Base-by-base conservation (phyloP, 768 basidiomycete species). In the Collybia mongolica region DNA sequence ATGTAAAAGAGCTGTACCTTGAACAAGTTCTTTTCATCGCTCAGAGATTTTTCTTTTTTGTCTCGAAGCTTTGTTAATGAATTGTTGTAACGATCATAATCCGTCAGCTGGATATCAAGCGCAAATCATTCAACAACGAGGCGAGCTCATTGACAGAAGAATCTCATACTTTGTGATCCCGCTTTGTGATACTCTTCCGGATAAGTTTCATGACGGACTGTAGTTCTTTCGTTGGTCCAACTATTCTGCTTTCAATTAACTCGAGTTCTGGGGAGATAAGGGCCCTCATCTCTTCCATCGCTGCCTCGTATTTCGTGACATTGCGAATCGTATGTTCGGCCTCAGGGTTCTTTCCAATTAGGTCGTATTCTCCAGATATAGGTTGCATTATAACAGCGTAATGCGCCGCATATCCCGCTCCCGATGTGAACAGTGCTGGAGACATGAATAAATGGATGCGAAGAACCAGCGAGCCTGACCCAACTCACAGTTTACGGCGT, bases 71-170 rank as follows among this genome's bases (percentile, higher is more conserved):
- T 98, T 50, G 87, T 93, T 56, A 98, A 72, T 17, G 93, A 92
- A 62, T 97, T 98, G 69, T 98, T 98, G 77, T 83, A 90, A 44
- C 97, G 88, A 72, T 99, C 97, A 58, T 86, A 99, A 70, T 99
- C 97, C 20, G 88, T 74, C 51, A 98, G 77, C 90, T 91, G 24
- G 24, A 26, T 26, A 4, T 26, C 22, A 45, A n/a, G n/a, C n/a
- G n/a, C n/a, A 6, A 38, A 45, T 22, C 37, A n/a, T 17, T 49
- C 32, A 23, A 18, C 15, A 32, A 44, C 20, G 1, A 39, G 2
- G 38, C 20, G 23, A 28, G 35, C 28, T 35, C 22, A 24, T n/a
- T 22, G 26, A 11, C 23, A 6, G 28, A 24, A 37, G n/a, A 37
- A 39, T 40, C 37, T 47, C 73, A 44, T 47, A 89, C 90, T 78